Percentiles rank a stretch among this genome's conserved stretches.
phyloP scores from a whole-genome alignment of 495 filamentous ascomycete genomes.

The Corynascus novoguineensis region DNA sequence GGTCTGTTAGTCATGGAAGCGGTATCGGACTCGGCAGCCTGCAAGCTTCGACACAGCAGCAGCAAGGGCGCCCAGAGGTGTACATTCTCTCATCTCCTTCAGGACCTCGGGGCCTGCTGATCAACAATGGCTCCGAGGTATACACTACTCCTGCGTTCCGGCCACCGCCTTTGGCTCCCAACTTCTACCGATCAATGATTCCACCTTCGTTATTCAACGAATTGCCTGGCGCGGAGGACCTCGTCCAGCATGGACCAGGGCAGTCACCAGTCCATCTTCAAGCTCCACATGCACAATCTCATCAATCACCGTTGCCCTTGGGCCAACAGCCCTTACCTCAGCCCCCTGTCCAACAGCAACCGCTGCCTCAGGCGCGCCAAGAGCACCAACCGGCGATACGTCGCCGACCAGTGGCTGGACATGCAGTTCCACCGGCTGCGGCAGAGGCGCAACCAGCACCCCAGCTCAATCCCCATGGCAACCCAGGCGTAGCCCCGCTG shows the following conservation, averaged over 20 bases:
- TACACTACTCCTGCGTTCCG: conserved; percentile 37
- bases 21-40: conserved; percentile 8
- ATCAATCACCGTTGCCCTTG: neutral
- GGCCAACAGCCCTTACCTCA: conserved; percentile 9
- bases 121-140: conserved; percentile 41
- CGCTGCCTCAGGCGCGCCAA: conserved; percentile 18
- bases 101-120: conserved; percentile 55
- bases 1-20: conserved; percentile 22
- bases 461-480: conserved; percentile 28
- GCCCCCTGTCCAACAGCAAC: conserved; percentile 6
- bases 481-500: conserved; percentile 42
- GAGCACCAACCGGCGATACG: conserved; percentile 15
- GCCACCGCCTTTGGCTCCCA: neutral
- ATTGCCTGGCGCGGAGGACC: conserved; percentile 8
- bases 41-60: conserved; percentile 14
- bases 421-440: conserved; percentile 2
- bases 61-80: conserved; percentile 40
- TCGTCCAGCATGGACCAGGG: conserved; percentile 12
- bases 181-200: neutral
- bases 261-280: neutral
- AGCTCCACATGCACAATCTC: conserved; percentile 5
- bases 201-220: neutral
- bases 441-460: conserved; percentile 4
- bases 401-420: conserved; percentile 5
- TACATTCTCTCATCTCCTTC: conserved; percentile 58